Evolutionary conservation across 305 asterid genomes (phyloP), one percentile per base, ranked within the genome.

Genomic region (Fraxinus floribunda): DNA sequence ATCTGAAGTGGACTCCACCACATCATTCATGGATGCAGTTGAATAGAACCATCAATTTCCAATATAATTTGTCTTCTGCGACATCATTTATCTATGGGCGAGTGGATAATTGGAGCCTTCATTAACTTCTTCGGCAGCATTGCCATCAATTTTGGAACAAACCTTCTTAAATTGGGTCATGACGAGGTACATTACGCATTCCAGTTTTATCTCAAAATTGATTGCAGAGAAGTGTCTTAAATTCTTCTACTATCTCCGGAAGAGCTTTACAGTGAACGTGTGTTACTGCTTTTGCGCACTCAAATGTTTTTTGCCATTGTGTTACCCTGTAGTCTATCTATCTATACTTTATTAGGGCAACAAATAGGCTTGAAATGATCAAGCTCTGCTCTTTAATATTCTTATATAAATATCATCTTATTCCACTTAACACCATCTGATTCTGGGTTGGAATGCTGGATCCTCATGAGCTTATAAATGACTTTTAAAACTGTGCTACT

Each of bases 61-160:
- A 7, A 81, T 82, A 79, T 46, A 77, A 24, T 26, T 79, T 81
- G 80, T 16, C 86, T 83, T 73, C 76, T 55, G 62, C 60, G 1
- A 71, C 41, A 36, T 77, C 77, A 82, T 84, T 78, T 49, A 85
- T 84, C 92, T 66, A 95, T 95, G 97, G 98, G 97, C 83, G 97
- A 94, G 92, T 94, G 98, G 98, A 90, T 95, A 41, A 84, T 95
- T 85, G 98, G 98, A 79, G 98, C 98, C 80, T 85, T 91, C 91
- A 91, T 94, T 84, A 94, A 95, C 87, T 89, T 91, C 78, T 90
- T 93, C 73, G 98, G 98, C 76, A 95, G 98, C 89, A 86, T 95
- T 83, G 97, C 97, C 87, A 94, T 95, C 90, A 95, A 92, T 87
- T 95, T 95, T 83, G 98, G 98, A 83, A 95, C 98, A 86, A 95